Evolutionary conservation across 1,284 basidiomycete species (phyloP), one percentile per base, ranked within the genome.

Genomic region (Coniferiporia sulphurascens): DNA sequence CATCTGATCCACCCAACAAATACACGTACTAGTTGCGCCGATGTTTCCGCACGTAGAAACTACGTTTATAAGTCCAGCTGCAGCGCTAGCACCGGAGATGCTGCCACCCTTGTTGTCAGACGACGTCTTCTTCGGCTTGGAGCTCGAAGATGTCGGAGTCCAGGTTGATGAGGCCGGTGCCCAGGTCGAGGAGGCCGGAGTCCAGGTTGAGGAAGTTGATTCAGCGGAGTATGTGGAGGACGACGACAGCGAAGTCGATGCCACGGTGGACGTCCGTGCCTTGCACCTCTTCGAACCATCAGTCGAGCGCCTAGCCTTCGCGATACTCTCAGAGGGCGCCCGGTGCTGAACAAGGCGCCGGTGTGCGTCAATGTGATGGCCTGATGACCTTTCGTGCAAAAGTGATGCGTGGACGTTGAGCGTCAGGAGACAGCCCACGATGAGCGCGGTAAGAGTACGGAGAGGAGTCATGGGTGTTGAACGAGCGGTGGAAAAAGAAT

Each of bases 21-120:
- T 27, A 2, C 27, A 69, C 78, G 48, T 65, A 83, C 82, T 66
- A 1, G 77, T 78, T 49, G 82, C 79, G 62, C 80, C 74, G 62
- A 69, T 75, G 52, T 64, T 56, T 38, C 78, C 80, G 63, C 81
- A 65, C 78, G 44, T 55, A 61, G 54, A 71, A 70, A n/a, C 67
- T 70, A 56, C 61, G 38, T 59, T 59, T 17, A 62, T 59, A 10
- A 62, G 48, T 0, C 56, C 57, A 12, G 48, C 8, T 36, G 52
- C 36, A 36, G 32, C 43, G 44, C 56, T 56, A 9, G 48, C 55
- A 27, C 52, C 41, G 53, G 50, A 12, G 50, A 19, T 50, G 53
- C 41, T 45, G 35, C 17, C 36, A 21, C 21, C 35, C 22, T 48
- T 8, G 12, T 50, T 51, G 44, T 52, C 51, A 35, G n/a, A 12